Evolutionary conservation across 169 alveolate species (phyloP).

Genomic region (Babesia ovis): DNA sequence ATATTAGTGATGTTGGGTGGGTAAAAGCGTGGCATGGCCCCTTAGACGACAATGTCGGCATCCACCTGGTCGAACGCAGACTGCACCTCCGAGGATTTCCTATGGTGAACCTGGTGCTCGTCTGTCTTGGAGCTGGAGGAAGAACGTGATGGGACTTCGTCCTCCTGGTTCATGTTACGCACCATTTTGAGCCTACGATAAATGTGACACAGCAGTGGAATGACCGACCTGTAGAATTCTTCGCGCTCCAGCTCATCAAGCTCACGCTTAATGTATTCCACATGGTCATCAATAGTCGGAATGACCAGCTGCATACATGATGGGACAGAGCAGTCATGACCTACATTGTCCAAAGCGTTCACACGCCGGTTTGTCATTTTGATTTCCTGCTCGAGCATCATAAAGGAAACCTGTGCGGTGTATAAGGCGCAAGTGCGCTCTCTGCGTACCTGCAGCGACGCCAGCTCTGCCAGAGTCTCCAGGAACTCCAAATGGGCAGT

Average conservation of each 20-base stretch:
- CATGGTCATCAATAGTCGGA: slow-evolving; percentile 88
- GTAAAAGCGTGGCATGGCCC: not conserved
- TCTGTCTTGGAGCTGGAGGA: not conserved
- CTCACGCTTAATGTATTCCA: slow-evolving; percentile 91
- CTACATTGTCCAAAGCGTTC: slow-evolving; percentile 92
- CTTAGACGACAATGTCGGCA: slow-evolving; percentile 19
- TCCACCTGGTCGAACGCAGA: slow-evolving; percentile 2
- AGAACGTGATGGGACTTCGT: not conserved
- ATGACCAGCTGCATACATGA: slow-evolving; percentile 81
- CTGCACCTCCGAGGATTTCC: not conserved
- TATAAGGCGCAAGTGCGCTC: slow-evolving; percentile 12
- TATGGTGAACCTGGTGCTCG: not conserved
- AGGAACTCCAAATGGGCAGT: slow-evolving; percentile 77
- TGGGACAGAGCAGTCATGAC: not conserved
- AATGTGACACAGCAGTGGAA: not conserved
- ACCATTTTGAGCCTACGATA: slow-evolving; percentile 55
- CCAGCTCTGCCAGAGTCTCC: slow-evolving; percentile 87
- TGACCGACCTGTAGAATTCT: slow-evolving; percentile 88
- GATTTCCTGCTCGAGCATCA: slow-evolving; percentile 93
- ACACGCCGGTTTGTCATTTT: slow-evolving; percentile 95
- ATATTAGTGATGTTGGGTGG: too few relatives aligned
- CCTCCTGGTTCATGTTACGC: slow-evolving; percentile 71
- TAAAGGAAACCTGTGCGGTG: slow-evolving; percentile 82
- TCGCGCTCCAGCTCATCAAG: slow-evolving; percentile 94
- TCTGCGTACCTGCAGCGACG: slow-evolving; percentile 92